Evolutionary conservation across 192 early-diverging fungal species (phyloP), one percentile per base, ranked within the genome.

Genomic region (Chytriomyces sp.): DNA sequence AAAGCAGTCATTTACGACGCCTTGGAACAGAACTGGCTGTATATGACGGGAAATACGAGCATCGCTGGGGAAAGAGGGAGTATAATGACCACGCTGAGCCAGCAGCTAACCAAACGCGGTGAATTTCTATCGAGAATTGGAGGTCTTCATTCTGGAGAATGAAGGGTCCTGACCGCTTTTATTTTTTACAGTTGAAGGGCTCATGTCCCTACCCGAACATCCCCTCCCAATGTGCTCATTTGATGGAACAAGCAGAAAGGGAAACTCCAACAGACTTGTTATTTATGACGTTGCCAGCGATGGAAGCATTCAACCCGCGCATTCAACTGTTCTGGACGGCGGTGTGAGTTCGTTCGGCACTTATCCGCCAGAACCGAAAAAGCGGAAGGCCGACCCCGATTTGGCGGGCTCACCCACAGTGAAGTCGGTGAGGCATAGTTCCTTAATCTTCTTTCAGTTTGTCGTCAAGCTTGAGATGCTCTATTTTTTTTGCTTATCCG

Each of bases 81-180:
- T 8, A 60, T 71, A 5, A 71, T 71, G 69, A 71, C 69, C 16
- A 71, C 69, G 47, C 0, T 71, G 69, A 71, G 69, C 44, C 69
- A 71, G 47, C 69, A 71, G 69, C 44, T 71, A 50, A 57, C 69
- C 7, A 71, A 71, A 44, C 47, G 69, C 50, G 69, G 69, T 71
- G 46, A 23, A 23, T 23, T 44, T 47, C 43, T 28, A 16, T 47
- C 3, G 62, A 28, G 62, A 28, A 24, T 64, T 28, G 11, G 35
- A 35, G 35, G 35, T 35, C 35, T 35, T 35, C 35, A 35, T 35
- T 35, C 35, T 0, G 0, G 0, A 1, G 35, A 35, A 35, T 35
- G 35, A 35, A 35, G 35, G 2, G 35, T 45, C 5, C 3, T 68
- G 9, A 68, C 16, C 48, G 11, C 67, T 8, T n/a, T 68, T 45